A percentile compares a stretch with the other conserved stretches of the same genome.
phyloP scores from a whole-genome alignment of 2,329 filamentous ascomycete species.

The Aspergillus alliaceus region DNA sequence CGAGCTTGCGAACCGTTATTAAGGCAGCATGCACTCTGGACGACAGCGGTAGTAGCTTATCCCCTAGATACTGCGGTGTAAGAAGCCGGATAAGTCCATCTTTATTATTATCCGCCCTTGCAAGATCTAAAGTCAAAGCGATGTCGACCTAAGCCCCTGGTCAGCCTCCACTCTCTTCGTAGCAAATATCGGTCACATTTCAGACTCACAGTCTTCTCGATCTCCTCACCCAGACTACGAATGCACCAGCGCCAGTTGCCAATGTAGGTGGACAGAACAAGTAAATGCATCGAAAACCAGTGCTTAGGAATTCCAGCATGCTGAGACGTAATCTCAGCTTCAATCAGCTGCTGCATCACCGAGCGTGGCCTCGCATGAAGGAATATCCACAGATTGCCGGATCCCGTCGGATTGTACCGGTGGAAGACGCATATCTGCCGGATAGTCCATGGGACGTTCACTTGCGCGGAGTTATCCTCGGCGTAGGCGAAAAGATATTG shows the following conservation, averaged over 20 bases:
- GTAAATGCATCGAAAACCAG: constrained; percentile 14
- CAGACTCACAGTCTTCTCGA: constrained; percentile 13
- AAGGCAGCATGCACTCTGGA: constrained; percentile 8
- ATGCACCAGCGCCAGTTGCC: constrained; percentile 15
- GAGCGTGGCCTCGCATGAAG: constrained; percentile 11
- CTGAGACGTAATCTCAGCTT: not conserved
- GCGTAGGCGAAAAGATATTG: constrained; percentile 18
- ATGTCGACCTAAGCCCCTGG: constrained; percentile 8
- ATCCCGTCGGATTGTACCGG: constrained; percentile 7
- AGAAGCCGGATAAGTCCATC: constrained; percentile 1
- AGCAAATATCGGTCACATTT: not conserved
- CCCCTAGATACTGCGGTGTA: constrained; percentile 13
- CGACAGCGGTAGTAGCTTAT: constrained; percentile 8
- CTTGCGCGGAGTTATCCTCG: not conserved
- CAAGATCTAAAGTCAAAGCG: constrained; percentile 13
- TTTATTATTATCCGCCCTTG: not conserved
- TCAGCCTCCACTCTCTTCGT: not conserved
- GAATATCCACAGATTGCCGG: constrained; percentile 18
- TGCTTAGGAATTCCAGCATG: not conserved
- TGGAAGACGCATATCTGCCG: constrained; percentile 20
- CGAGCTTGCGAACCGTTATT: constrained; percentile 8
- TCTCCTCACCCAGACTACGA: constrained; percentile 8
- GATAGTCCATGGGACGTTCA: constrained; percentile 13
- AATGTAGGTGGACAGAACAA: constrained; percentile 13
- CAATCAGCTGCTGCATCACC: constrained; percentile 7